Base-by-base conservation (phyloP, 257 asterid genomes). In the Solanum megistacrolobum region DNA sequence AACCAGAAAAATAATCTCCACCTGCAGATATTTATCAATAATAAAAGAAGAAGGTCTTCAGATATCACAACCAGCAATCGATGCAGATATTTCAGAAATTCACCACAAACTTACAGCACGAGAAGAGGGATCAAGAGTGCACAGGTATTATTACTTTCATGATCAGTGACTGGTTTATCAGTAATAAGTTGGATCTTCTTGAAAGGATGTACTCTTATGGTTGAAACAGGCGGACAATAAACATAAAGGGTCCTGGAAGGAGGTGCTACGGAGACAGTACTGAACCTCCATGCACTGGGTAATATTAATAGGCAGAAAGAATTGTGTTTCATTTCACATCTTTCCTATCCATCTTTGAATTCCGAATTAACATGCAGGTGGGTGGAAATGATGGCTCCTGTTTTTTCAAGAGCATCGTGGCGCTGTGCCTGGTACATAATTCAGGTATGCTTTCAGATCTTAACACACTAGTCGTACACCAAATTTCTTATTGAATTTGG, bases 311-410 rank as follows among this genome's bases (percentile, higher is more conserved):
- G 39, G 27, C 85, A 46, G 39, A 82, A 48, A 82, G 86, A 29
- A 82, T 11, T 46, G 9, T 18, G 41, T 29, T 48, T 29, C 86
- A 48, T 2, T 29, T 29, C 25, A 48, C 36, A 82, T 48, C 27
- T 82, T 29, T 10, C 36, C 69, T 5, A 48, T 81, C 39, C 86
- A 82, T 82, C 69, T 29, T 60, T 18, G 20, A 29, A 29, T 82
- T 20, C 43, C 11, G 21, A 20, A 31, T 82, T 82, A 4, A 18
- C 7, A 18, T 82, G 73, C 91, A 94, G 98, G 91, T 94, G 92
- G 89, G 96, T 93, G 88, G 98, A 95, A 93, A 92, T 93, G 98
- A 94, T 94, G 98, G 98, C 98, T 91, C 98, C 98, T 6, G 96
- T 93, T 86, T 95, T 95, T 90, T 94, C 98, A 5, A 89, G 88